These are phyloP conservation scores for Yamadazyma dushanensis DNA, from an alignment of 1,139 yeast species.

Conservation along the genomic window DNA sequence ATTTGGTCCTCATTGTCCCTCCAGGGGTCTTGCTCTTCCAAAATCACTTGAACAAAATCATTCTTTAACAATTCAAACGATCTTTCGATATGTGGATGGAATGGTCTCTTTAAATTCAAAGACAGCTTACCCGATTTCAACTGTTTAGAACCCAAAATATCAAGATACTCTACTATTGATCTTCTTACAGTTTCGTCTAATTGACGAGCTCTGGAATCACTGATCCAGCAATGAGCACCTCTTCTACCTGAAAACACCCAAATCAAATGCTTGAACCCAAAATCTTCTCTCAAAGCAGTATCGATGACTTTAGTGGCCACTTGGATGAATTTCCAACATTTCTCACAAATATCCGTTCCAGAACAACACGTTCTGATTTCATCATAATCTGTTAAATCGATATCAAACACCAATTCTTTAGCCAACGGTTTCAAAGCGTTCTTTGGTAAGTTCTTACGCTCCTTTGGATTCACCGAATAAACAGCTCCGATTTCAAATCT, in stretches of 20 bases:
- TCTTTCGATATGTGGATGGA: slow-evolving; percentile 84
- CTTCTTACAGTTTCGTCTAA: slow-evolving; percentile 74
- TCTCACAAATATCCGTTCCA: slow-evolving; percentile 79
- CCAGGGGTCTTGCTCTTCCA: slow-evolving; percentile 88
- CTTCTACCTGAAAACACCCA: slow-evolving; percentile 99
- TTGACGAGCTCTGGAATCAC: slow-evolving; percentile 77
- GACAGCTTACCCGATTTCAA: slow-evolving; percentile 31
- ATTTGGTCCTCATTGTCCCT: slow-evolving; percentile 29
- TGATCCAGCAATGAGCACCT: slow-evolving; percentile 99
- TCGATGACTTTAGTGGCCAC: slow-evolving; percentile 81
- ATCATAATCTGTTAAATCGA: slow-evolving; percentile 96
- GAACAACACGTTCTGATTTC: slow-evolving; percentile 90
- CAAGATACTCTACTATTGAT: slow-evolving; percentile 81
- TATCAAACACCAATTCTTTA: slow-evolving; percentile 93
- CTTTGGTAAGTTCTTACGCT: slow-evolving; percentile 77
- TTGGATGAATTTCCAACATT: slow-evolving; percentile 95
- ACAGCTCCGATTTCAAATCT: slow-evolving; percentile 97
- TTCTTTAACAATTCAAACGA: slow-evolving; percentile 67
- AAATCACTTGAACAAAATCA: slow-evolving; percentile 63
- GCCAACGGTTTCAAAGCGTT: slow-evolving; percentile 75
- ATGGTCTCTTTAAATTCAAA: slow-evolving; percentile 67
- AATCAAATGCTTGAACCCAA: slow-evolving; percentile 80
- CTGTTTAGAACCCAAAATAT: slow-evolving; percentile 61
- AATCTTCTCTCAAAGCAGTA: slow-evolving; percentile 73
- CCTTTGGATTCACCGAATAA: slow-evolving; percentile 81